phyloP scores from a whole-genome alignment of 306 rosid genomes.

The Prunus persica region Prunus_persica_NCBIv2 NC_034016.1:13357001-13357500 shows the following conservation, averaged over 20 bases:
- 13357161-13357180: slow-evolving; percentile 7
- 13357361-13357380: not conserved
- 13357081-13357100: slow-evolving; percentile 19
- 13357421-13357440: not conserved
- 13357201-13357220: slow-evolving; percentile 27
- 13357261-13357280: slow-evolving; percentile 2
- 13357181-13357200: slow-evolving; percentile 4
- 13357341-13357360: not conserved
- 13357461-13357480: not conserved
- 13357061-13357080: slow-evolving; percentile 25
- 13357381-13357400: not conserved
- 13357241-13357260: not conserved
- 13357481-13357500: not conserved
- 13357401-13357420: not conserved
- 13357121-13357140: slow-evolving; percentile 10
- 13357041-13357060: slow-evolving; percentile 22
- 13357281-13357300: slow-evolving; percentile 6
- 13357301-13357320: not conserved
- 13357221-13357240: slow-evolving; percentile 37
- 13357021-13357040: not conserved
- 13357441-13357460: not conserved
- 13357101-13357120: slow-evolving; percentile 19
- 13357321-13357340: slow-evolving; percentile 1
- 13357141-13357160: slow-evolving; percentile 24
- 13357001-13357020: not conserved